Evolutionary conservation across 192 early-diverging fungal genomes (phyloP), one percentile per base, ranked within the genome.

Genomic region (Gonapodya sp.): DNA sequence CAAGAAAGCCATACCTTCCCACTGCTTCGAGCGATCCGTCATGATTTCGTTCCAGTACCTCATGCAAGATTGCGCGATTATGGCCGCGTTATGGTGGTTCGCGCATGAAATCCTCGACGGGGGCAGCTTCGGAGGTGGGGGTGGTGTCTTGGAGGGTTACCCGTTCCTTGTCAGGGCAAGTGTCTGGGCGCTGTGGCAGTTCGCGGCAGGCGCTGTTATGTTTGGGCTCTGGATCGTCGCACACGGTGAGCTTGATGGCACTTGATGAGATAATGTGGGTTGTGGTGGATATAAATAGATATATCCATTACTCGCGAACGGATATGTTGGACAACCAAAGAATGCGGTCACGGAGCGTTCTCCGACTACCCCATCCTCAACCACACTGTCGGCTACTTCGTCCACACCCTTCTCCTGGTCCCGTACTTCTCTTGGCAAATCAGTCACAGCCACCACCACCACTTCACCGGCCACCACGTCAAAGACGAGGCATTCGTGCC

Each of bases 401-500:
- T 98, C 81, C 97, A 98, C 91, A 89, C 94, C 8, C 87, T 92
- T 74, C 87, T 97, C 31, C 87, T 98, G 74, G 97, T 98, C 35
- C 97, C 97, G n/a, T 98, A 91, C 82, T 94, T 93, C 85, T 93
- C 96, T 34, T 98, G 96, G 96, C 92, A 93, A 84, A 91, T 92
- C 86, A 90, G 93, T 34, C 96, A 98, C 86, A 93, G 92, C 37
- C 92, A 90, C 84, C 97, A 98, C 89, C 97, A 98, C 88, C 96
- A 97, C 80, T 89, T 90, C 81, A 96, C 93, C 75, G 93, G 91
- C 81, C 93, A 95, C 87, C 90, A 97, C 91, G 87, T 86, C 36
- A 93, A 93, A 84, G 97, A 98, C 84, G 93, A 96, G 87, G 97
- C 97, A 73, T 98, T 97, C 88, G 93, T 97, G 16, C 96, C 96